Conservation (phyloP, 2,329 filamentous ascomycete species). For the Fusarium sulawesiense region DNA sequence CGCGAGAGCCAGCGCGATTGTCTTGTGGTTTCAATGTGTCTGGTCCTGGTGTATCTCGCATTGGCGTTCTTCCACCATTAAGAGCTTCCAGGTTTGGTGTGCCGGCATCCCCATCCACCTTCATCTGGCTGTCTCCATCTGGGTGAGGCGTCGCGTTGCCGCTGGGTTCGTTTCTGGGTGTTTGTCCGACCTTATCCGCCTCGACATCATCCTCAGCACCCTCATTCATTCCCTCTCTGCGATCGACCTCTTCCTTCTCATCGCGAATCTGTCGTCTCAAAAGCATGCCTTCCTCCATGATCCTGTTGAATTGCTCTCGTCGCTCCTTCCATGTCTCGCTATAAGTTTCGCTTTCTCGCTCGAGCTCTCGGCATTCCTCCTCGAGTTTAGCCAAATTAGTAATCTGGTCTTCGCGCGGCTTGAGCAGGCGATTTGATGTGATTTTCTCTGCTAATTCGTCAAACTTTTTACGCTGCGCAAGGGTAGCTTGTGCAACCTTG, state of each 20-base stretch:
- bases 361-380: conserved; percentile 87
- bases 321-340: conserved; percentile 86
- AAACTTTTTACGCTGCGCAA: conserved; percentile 84
- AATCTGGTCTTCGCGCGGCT: conserved; percentile 85
- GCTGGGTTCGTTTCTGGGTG: conserved; percentile 62
- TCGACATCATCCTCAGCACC: conserved; percentile 71
- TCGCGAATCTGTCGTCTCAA: conserved; percentile 88
- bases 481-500: conserved; percentile 78
- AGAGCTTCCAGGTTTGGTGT: conserved; percentile 45
- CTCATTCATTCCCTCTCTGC: conserved; percentile 83
- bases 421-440: conserved; percentile 80
- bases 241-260: conserved; percentile 94
- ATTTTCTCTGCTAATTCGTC: conserved; percentile 91
- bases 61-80: conserved; percentile 51
- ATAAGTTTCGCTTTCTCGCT: conserved; percentile 85
- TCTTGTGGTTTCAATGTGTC: conserved; percentile 44
- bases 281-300: conserved; percentile 91
- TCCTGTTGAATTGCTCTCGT: conserved; percentile 84
- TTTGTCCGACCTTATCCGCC: conserved; percentile 59
- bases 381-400: conserved; percentile 83
- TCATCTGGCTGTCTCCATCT: conserved; percentile 54
- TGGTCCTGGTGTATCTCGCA: conserved; percentile 45
- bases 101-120: conserved; percentile 46
- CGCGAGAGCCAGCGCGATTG: conserved; percentile 31
- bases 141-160: conserved; percentile 63